A percentile compares a stretch with the other conserved stretches of the same genome.
Conservation (phyloP, 306 rosid species). For the Rosa lucieae region DNA sequence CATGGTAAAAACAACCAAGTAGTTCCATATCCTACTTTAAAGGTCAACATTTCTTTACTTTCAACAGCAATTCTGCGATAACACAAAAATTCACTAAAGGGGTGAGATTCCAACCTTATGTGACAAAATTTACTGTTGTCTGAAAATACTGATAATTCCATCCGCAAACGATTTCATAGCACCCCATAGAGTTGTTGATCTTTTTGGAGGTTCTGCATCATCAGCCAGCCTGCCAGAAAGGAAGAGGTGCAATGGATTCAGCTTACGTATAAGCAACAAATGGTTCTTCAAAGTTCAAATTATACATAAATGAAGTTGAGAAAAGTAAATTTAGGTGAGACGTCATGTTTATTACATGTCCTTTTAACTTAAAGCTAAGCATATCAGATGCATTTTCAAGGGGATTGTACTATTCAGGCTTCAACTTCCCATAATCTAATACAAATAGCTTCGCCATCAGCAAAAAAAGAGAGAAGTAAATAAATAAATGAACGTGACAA, state of each 20-base stretch:
- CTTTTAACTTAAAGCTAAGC: not conserved
- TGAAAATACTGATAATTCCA: slow-evolving; percentile 55
- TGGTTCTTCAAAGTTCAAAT: too few species aligned
- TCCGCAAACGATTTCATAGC: slow-evolving; percentile 68
- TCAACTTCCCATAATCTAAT: not conserved
- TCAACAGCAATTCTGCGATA: not conserved
- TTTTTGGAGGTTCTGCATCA: slow-evolving; percentile 28
- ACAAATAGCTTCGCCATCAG: not conserved
- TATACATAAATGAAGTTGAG: not conserved
- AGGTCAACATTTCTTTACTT: not conserved
- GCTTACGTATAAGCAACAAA: slow-evolving; percentile 5
- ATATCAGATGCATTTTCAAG: not conserved
- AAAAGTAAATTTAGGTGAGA: not conserved
- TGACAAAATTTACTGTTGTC: slow-evolving; percentile 33
- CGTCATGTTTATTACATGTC: not conserved
- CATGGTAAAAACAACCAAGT: slow-evolving; percentile 15
- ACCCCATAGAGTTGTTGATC: slow-evolving; percentile 53
- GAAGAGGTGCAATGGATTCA: slow-evolving; percentile 15
- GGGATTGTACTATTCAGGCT: not conserved
- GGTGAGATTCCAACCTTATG: not conserved
- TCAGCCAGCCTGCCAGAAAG: slow-evolving; percentile 24
- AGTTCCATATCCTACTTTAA: not conserved
- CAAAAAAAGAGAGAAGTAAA: not conserved
- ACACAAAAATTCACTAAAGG: not conserved
- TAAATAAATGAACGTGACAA: not conserved